These are phyloP conservation scores for Entophlyctis luteolus DNA, from an alignment of 192 early-diverging fungal genomes.

Conservation along the genomic window DNA sequence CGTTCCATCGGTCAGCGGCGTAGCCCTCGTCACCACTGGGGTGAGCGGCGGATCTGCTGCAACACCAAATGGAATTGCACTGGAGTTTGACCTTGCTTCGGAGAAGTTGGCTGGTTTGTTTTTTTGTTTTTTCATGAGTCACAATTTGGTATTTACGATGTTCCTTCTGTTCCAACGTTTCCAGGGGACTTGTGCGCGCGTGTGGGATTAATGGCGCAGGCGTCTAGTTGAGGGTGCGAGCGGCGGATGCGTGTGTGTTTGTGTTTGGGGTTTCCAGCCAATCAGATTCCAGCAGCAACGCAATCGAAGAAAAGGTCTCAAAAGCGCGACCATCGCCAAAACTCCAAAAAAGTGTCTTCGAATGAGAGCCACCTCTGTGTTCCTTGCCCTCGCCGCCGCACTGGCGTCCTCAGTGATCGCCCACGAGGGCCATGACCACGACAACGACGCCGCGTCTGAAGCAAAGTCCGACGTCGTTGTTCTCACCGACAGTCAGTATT, in stretches of 20 bases:
- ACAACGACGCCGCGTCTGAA: constrained; percentile 23
- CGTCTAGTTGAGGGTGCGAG: no score
- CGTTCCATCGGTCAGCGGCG: background rate
- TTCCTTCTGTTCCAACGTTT: background rate
- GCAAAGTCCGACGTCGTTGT: constrained; percentile 44
- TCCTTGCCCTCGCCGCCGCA: constrained; percentile 11
- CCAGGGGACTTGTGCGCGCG: constrained; percentile 12
- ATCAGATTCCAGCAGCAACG: no score
- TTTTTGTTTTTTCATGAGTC: background rate
- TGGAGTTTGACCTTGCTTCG: constrained; percentile 12
- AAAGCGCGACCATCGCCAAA: no score
- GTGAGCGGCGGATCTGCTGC: background rate
- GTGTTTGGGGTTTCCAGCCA: no score
- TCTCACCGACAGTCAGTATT: constrained; percentile 35
- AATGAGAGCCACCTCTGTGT: no score
- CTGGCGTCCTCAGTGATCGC: constrained; percentile 16
- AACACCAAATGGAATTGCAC: no score
- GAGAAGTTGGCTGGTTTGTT: constrained; percentile 8
- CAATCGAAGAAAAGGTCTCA: no score
- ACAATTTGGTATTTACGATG: constrained; percentile 1
- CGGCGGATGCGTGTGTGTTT: no score
- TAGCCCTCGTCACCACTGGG: background rate
- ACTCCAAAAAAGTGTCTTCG: no score
- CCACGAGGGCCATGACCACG: background rate
- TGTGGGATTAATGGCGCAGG: constrained; percentile 8